Conservation (phyloP, 2,329 filamentous ascomycete species). For the Ceratocystis huliohia region DNA sequence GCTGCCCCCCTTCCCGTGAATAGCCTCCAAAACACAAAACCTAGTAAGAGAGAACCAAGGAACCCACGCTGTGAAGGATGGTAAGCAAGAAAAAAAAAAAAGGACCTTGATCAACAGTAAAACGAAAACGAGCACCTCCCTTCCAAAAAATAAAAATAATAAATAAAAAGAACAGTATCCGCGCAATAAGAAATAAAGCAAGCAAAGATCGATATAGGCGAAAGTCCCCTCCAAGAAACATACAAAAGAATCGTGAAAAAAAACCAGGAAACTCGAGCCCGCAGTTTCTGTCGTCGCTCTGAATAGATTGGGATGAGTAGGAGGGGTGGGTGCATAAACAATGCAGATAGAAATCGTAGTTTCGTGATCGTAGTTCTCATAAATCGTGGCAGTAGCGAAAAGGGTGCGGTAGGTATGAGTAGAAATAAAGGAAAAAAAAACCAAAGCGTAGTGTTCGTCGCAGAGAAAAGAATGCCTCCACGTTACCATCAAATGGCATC, state of each 20-base stretch:
- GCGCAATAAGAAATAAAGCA: neutral
- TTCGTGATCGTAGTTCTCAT: constrained; percentile 16
- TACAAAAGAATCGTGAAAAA: constrained; percentile 10
- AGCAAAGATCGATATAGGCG: neutral
- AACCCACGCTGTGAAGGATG: neutral
- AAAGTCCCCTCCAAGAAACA: constrained; percentile 2
- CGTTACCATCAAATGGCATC: neutral
- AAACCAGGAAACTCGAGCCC: constrained; percentile 1
- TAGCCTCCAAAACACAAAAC: neutral
- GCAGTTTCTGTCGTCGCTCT: constrained; percentile 1
- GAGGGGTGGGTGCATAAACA: neutral
- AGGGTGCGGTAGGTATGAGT: neutral
- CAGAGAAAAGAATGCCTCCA: neutral
- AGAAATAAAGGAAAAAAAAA: neutral
- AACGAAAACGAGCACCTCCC: neutral
- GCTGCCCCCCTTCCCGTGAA: neutral
- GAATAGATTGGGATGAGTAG: neutral
- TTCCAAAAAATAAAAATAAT: neutral
- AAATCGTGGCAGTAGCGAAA: constrained; percentile 15
- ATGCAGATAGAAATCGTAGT: constrained; percentile 9
- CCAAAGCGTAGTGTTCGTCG: neutral
- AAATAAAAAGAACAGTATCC: neutral
- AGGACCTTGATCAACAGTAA: neutral
- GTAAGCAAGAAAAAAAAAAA: neutral
- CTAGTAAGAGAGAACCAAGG: neutral